A percentile compares a stretch with the other conserved stretches of the same genome.
Conservation (phyloP, 805 yeast species). For the Myxozyma kluyveri region DNA sequence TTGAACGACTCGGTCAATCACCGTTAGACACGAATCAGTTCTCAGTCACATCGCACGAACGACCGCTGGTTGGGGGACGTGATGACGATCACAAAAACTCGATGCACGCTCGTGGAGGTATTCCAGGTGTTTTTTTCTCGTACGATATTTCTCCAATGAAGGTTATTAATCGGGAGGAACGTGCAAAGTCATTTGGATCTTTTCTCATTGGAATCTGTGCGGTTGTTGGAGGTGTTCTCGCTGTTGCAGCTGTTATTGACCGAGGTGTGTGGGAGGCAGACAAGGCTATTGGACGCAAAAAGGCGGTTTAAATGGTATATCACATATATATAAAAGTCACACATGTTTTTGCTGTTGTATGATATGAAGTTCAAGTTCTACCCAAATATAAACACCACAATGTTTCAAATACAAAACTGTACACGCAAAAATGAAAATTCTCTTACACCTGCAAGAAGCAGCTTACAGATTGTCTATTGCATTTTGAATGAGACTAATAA, state of each 20-base stretch:
- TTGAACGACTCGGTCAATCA: conserved; percentile 56
- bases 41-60: conserved; percentile 80
- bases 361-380: not conserved
- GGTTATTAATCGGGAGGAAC: conserved; percentile 74
- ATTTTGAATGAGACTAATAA: conserved; percentile 47
- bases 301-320: conserved; percentile 10
- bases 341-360: not conserved
- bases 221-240: conserved; percentile 88
- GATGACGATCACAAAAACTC: conserved; percentile 92
- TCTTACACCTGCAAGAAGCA: not conserved
- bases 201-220: conserved; percentile 80
- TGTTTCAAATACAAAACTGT: not conserved
- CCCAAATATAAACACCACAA: not conserved
- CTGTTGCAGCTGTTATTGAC: conserved; percentile 87
- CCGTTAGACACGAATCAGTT: conserved; percentile 80
- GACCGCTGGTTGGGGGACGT: conserved; percentile 81
- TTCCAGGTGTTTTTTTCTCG: conserved; percentile 82
- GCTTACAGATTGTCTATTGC: not conserved
- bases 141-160: conserved; percentile 93
- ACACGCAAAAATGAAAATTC: not conserved
- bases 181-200: conserved; percentile 74
- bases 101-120: conserved; percentile 67
- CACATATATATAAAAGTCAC: not conserved
- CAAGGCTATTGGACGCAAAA: conserved; percentile 62
- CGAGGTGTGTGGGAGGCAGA: conserved; percentile 87